phyloP scores from a whole-genome alignment of 2,329 filamentous ascomycete genomes.

The Aspergillus floridensis region DNA sequence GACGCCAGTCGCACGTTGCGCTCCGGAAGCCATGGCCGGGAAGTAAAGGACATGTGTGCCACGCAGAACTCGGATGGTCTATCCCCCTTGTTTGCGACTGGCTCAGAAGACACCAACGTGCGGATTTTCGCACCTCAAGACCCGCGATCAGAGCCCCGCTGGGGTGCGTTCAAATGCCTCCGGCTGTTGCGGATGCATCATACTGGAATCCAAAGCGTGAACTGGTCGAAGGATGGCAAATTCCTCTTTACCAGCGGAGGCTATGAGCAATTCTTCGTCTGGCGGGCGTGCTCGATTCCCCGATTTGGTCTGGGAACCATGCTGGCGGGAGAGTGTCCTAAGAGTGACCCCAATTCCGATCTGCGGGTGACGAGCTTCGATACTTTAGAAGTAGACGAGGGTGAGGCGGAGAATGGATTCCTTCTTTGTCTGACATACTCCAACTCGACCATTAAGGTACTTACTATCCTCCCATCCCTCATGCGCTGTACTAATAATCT shows the following conservation, averaged over 20 bases:
- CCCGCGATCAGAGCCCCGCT: conserved; percentile 12
- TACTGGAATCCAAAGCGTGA: conserved; percentile 76
- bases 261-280: conserved; percentile 84
- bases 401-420: conserved; percentile 40
- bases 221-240: conserved; percentile 65
- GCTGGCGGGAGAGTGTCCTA: conserved; percentile 51
- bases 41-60: conserved; percentile 67
- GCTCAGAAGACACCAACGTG: conserved; percentile 70
- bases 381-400: conserved; percentile 39
- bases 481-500: conserved; percentile 13
- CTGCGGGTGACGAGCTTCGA: conserved; percentile 81
- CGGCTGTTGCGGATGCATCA: conserved; percentile 73
- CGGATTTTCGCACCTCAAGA: conserved; percentile 57
- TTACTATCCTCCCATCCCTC: background rate
- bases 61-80: conserved; percentile 27
- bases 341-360: conserved; percentile 56
- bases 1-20: conserved; percentile 55
- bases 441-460: conserved; percentile 71
- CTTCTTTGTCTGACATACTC: conserved; percentile 73
- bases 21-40: conserved; percentile 76
- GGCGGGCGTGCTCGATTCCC: conserved; percentile 62
- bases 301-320: conserved; percentile 53
- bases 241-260: conserved; percentile 85
- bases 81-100: conserved; percentile 58
- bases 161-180: conserved; percentile 49